Evolutionary conservation across 129 eudicot species (phyloP), one percentile per base, ranked within the genome.

Genomic region (Deinandra increscens): DNA sequence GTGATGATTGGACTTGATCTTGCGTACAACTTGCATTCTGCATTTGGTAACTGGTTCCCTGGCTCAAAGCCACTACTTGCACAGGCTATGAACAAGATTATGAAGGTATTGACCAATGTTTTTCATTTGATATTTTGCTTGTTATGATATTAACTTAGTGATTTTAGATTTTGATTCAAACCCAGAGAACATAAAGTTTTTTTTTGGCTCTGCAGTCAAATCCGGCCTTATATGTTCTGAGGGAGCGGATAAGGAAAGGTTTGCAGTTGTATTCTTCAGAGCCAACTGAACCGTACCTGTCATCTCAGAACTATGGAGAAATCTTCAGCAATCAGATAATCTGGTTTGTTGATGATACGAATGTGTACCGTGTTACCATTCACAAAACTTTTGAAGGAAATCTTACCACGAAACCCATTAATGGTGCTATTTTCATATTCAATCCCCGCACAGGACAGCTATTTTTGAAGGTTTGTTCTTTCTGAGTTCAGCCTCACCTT

Each of bases 31-130:
- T 81, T 94, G 89, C 99, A 94, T 75, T 94, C 99, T 67, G 97
- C 99, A n/a, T 94, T 94, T 43, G 99, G 99, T 17, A 94, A 94
- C 73, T 94, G 99, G 99, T 94, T 94, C 68, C 99, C 99, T 55
- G 99, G 99, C 38, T 94, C 99, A 36, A 94, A 94, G 56, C 97
- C 97, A 5, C 69, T 94, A 71, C 90, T 94, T 79, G 96, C 96
- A 0, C 99, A 94, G 75, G 99, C 99, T 46, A 94, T 94, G 99
- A 94, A 94, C 73, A 90, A 94, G 85, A 94, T 94, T 41, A 94
- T 94, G 99, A 94, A 94, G 98, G 98, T 92, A 42, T 12, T 39
- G 12, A 1, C 13, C 13, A 19, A 56, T 72, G 10, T 26, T 29
- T n/a, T 22, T 68, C 45, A 17, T 49, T 56, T 67, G 19, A 70